Evolutionary conservation across 2,329 filamentous ascomycete genomes (phyloP), one percentile per base, ranked within the genome.

Genomic region (Ophiostoma australiae): DNA sequence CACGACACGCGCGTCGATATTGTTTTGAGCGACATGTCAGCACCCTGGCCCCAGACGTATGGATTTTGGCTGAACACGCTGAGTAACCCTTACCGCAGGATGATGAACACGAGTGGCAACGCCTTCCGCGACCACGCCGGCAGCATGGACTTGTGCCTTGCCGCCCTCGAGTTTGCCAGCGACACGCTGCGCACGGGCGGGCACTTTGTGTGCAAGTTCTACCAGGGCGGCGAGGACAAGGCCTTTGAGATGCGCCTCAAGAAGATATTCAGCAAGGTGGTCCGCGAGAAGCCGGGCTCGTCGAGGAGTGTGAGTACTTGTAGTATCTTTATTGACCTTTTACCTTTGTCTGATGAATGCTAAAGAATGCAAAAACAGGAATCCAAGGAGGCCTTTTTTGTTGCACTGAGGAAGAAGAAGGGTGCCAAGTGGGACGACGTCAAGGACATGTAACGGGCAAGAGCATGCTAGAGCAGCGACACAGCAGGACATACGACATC

Each of bases 21-120:
- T 78, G 92, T 99, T 79, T 84, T 99, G 79, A 97, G 93, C 88
- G 95, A 99, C 87, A 99, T 99, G 95, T 99, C 90, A 88, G 94
- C 86, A 86, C 94, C 95, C 90, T 97, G 93, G 93, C 85, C 89
- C 77, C 91, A 92, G 83, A 91, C 87, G 70, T 85, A 85, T 77
- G 90, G 90, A 78, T 93, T 91, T 83, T 90, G 88, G 83, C 90
- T 91, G 84, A 93, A 88, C 83, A 97, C 90, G 84, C 86, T 97
- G 87, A 97, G 90, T 94, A 91, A 95, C 87, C 93, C 93, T 75
- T 95, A 96, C 89, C 80, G 82, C 86, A 99, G 95, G 95, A 91
- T 99, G 90, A 97, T 97, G 93, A 99, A 99, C 81, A 97, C 94
- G 76, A 97, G 91, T 82, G 95, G 95, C 71, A 91, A 92, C 77